phyloP scores from a whole-genome alignment of 176 grass and related monocot genomes.

The Metroxylon sagu region DNA sequence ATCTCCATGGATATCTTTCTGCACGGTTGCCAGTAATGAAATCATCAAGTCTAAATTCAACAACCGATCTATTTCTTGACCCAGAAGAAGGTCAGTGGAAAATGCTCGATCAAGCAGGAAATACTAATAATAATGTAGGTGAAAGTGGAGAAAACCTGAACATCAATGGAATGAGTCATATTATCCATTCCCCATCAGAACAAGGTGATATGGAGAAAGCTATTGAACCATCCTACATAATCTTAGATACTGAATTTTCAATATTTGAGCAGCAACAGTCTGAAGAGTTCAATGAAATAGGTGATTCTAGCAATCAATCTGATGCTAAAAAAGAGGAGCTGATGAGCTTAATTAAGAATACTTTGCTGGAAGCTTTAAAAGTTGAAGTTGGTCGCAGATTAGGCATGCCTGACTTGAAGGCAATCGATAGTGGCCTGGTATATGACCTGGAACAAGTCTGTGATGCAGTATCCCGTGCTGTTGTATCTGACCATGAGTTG shows the following conservation, averaged over 20 bases:
- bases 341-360: slow-evolving; percentile 40
- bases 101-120: slow-evolving; percentile 50
- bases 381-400: slow-evolving; percentile 71
- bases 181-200: slow-evolving; percentile 16
- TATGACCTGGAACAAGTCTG: slow-evolving; percentile 53
- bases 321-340: slow-evolving; percentile 39
- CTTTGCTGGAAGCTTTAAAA: slow-evolving; percentile 55
- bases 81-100: slow-evolving; percentile 91
- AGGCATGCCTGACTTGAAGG: slow-evolving; percentile 35
- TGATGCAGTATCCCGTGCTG: slow-evolving; percentile 37
- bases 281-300: slow-evolving; percentile 20
- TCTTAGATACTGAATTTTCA: slow-evolving; percentile 22
- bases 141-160: slow-evolving; percentile 17
- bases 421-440: slow-evolving; percentile 41
- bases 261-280: slow-evolving; percentile 14
- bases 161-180: slow-evolving; percentile 12
- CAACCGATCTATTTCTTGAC: slow-evolving; percentile 87
- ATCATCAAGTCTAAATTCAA: slow-evolving; percentile 27
- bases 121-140: slow-evolving; percentile 18
- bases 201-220: slow-evolving; percentile 19
- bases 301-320: slow-evolving; percentile 22
- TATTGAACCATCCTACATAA: slow-evolving; percentile 47
- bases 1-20: slow-evolving; percentile 45
- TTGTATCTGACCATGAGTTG: slow-evolving; percentile 53
- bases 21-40: slow-evolving; percentile 39